phyloP scores from a whole-genome alignment of 2,329 filamentous ascomycete species.

The Teratosphaeria epicoccoides region DNA sequence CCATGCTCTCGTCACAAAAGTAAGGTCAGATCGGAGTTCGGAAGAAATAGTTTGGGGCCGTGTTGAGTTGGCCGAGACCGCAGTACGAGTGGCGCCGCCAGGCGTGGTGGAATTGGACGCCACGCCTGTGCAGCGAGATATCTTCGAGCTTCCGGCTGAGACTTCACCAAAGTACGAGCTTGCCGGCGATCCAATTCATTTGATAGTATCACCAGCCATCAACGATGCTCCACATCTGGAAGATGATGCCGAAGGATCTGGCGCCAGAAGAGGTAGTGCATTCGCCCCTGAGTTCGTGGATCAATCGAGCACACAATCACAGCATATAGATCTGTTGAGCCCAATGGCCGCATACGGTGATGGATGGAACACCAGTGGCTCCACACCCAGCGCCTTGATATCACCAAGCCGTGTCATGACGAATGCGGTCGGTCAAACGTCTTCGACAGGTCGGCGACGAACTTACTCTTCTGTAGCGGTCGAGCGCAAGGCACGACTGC shows the following conservation, averaged over 20 bases:
- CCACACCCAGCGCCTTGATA: not conserved
- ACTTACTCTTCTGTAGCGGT: constrained; percentile 21
- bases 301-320: constrained; percentile 8
- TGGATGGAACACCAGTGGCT: constrained; percentile 1
- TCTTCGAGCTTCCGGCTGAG: constrained; percentile 17
- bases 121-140: constrained; percentile 11
- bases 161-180: constrained; percentile 26
- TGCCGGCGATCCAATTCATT: constrained; percentile 26
- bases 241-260: constrained; percentile 7
- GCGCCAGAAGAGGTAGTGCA: constrained; percentile 31
- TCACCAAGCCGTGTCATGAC: constrained; percentile 4
- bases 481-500: constrained; percentile 20
- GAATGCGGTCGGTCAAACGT: not conserved
- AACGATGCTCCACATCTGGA: constrained; percentile 21
- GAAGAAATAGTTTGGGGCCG: constrained; percentile 17
- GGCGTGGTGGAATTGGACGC: constrained; percentile 22
- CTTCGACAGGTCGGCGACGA: constrained; percentile 9
- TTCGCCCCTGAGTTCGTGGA: constrained; percentile 38
- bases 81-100: constrained; percentile 12
- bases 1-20: constrained; percentile 43
- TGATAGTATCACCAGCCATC: constrained; percentile 23
- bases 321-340: constrained; percentile 9
- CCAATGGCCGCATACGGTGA: constrained; percentile 14
- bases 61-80: constrained; percentile 19
- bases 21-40: constrained; percentile 19